Percentiles rank a stretch among this genome's conserved stretches.
Evolutionary conservation across 2,329 filamentous ascomycete species (phyloP).

Genomic region (Botrytis aclada): DNA sequence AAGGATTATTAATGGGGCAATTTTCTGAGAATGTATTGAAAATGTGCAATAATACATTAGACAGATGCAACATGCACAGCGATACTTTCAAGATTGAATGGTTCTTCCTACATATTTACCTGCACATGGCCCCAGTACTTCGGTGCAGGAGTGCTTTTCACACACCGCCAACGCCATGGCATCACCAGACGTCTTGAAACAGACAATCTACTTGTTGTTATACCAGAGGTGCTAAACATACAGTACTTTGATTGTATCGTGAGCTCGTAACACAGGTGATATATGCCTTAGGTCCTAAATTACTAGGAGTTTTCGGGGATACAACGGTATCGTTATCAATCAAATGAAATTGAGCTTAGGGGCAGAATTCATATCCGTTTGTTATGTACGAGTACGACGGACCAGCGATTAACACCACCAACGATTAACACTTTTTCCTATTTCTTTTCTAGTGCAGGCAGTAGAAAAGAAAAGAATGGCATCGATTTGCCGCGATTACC

Average conservation of each 20-base stretch:
- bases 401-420: not conserved
- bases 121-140: not conserved
- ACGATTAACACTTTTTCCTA: not conserved
- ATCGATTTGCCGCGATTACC: not conserved
- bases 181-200: not conserved
- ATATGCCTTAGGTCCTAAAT: not conserved
- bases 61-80: not conserved
- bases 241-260: not conserved
- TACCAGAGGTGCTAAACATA: not conserved
- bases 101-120: not conserved
- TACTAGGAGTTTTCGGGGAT: slow-evolving; percentile 2
- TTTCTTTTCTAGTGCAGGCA: not conserved
- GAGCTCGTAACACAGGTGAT: not conserved
- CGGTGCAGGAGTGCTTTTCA: not conserved
- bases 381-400: not conserved
- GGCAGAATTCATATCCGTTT: not conserved
- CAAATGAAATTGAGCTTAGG: not conserved
- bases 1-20: not conserved
- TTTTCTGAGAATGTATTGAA: not conserved
- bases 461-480: not conserved
- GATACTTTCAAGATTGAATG: not conserved
- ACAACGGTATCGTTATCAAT: slow-evolving; percentile 10
- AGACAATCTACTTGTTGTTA: not conserved
- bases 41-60: not conserved
- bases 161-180: not conserved